These are phyloP conservation scores for Caryopteris hybrid DNA, from an alignment of 305 asterid genomes.

Conservation along the genomic window DNA sequence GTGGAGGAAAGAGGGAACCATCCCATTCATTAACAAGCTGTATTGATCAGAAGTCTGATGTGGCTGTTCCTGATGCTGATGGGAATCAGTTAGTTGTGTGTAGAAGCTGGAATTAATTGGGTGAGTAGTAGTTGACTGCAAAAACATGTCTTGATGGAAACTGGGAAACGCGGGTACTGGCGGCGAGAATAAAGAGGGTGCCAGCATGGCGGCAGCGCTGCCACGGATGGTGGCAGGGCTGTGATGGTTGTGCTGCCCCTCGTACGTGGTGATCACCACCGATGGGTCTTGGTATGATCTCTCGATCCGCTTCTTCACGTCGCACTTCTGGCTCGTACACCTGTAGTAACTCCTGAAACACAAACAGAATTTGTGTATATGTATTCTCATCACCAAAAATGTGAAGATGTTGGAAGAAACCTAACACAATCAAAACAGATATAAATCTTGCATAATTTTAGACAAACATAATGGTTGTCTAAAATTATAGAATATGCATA, in stretches of 20 bases:
- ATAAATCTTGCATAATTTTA: not conserved
- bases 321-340: constrained; percentile 73
- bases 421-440: not conserved
- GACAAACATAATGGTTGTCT: too few relatives aligned
- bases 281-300: constrained; percentile 68
- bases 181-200: constrained; percentile 38
- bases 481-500: too few relatives aligned
- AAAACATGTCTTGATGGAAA: constrained; percentile 28
- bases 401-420: too few relatives aligned
- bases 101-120: constrained; percentile 18
- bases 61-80: constrained; percentile 19
- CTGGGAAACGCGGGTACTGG: constrained; percentile 18
- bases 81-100: constrained; percentile 14
- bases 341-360: constrained; percentile 67
- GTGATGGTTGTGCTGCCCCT: constrained; percentile 83
- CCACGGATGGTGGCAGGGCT: constrained; percentile 62
- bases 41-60: constrained; percentile 15
- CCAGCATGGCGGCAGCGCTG: constrained; percentile 40
- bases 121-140: constrained; percentile 19
- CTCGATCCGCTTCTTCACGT: constrained; percentile 76
- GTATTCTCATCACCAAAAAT: too few relatives aligned
- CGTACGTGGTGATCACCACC: constrained; percentile 75
- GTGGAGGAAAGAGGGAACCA: constrained; percentile 29
- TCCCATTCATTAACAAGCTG: constrained; percentile 24
- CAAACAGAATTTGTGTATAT: too few relatives aligned